A percentile compares a stretch with the other conserved stretches of the same genome.
Conservation (phyloP, 2,329 filamentous ascomycete species). For the Fusarium dimerum region DNA sequence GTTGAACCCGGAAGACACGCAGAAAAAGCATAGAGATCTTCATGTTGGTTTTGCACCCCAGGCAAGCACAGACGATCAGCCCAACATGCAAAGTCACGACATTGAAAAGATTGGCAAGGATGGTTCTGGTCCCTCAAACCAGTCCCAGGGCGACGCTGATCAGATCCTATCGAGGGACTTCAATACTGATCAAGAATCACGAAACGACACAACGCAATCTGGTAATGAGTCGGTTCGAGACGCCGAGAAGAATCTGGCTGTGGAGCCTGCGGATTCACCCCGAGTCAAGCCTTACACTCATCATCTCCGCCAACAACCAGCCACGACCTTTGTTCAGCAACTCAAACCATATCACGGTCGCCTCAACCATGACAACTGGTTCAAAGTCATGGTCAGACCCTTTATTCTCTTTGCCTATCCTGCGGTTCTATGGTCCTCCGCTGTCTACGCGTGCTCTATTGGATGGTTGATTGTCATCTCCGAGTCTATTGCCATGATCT, state of each 20-base stretch:
- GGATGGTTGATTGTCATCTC: conserved; percentile 96
- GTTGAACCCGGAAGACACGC: conserved; percentile 14
- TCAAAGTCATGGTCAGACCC: conserved; percentile 74
- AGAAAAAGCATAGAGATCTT: conserved; percentile 35
- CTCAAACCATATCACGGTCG: conserved; percentile 78
- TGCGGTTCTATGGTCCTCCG: conserved; percentile 82
- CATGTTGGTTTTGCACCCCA: conserved; percentile 59
- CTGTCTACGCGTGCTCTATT: conserved; percentile 83
- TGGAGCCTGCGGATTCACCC: conserved; percentile 35
- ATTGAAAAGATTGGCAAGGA: neutral
- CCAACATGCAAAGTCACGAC: neutral
- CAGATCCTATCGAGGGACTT: neutral
- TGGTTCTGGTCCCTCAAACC: neutral
- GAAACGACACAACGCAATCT: conserved; percentile 20
- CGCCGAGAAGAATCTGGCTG: conserved; percentile 43
- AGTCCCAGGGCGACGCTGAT: neutral
- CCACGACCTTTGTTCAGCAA: conserved; percentile 71
- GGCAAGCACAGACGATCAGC: conserved; percentile 11
- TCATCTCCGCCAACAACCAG: conserved; percentile 64
- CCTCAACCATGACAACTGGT: conserved; percentile 76
- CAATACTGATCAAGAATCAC: neutral
- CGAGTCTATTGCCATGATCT: conserved; percentile 81
- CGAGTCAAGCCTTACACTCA: conserved; percentile 65
- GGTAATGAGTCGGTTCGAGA: conserved; percentile 37
- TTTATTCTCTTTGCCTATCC: conserved; percentile 89